Conservation (phyloP, 2,329 filamentous ascomycete species). For the Rutstroemia sp. region DNA sequence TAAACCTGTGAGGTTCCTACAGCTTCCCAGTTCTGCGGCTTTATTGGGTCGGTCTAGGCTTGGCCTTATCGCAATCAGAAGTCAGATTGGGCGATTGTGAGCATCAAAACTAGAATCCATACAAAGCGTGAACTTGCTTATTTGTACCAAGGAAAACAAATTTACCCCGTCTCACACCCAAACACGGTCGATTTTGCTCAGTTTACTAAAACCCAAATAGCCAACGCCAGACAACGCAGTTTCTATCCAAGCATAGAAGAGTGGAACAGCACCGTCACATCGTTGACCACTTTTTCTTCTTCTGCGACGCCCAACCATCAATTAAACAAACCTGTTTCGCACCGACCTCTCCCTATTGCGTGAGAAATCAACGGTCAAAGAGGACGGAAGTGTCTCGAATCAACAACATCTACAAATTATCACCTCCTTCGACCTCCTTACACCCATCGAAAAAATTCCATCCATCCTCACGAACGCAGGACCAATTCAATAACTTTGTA, state of each 20-base stretch:
- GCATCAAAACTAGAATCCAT: no score
- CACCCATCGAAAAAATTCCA: not conserved
- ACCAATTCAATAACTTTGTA: not conserved
- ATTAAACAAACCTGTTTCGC: no score
- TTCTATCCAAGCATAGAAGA: no score
- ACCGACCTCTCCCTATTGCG: not conserved
- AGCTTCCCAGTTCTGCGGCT: no score
- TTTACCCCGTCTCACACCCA: no score
- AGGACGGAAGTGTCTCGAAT: slow-evolving; percentile 4
- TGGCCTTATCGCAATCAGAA: not conserved
- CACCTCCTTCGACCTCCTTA: not conserved
- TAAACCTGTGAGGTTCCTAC: no score
- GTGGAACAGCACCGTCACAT: not conserved
- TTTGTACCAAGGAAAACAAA: no score
- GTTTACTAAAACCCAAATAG: no score
- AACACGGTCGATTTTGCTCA: no score
- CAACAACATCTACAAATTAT: not conserved
- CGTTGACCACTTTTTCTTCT: not conserved
- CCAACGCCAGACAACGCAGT: no score
- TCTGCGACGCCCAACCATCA: not conserved
- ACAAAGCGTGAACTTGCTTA: no score
- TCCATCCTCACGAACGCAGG: not conserved
- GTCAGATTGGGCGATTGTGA: not conserved
- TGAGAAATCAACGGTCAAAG: not conserved
- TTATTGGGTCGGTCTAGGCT: not conserved